Percentiles rank a stretch among this genome's conserved stretches.
phyloP scores from a whole-genome alignment of 108 stramenopile genomes.

The Stephanodiscus minutulus region DNA sequence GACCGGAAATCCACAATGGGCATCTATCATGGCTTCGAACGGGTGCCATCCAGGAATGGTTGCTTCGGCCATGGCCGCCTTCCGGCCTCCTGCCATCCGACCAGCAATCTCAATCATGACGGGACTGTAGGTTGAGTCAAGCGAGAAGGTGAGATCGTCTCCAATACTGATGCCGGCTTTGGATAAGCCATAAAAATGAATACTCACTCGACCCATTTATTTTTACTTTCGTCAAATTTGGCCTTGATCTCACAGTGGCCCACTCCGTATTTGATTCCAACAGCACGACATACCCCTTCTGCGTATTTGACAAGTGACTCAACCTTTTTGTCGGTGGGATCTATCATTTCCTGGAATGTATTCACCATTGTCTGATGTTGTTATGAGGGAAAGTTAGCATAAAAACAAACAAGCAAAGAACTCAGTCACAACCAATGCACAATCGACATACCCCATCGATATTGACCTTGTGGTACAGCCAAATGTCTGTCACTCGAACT shows the following conservation, averaged over 20 bases:
- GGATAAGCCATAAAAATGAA: not conserved
- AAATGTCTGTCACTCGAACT: constrained; percentile 62
- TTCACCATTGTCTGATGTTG: constrained; percentile 48
- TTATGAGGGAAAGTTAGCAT: not conserved
- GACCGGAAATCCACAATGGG: constrained; percentile 61
- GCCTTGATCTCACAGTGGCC: constrained; percentile 58
- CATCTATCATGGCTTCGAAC: constrained; percentile 62
- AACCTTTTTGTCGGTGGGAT: constrained; percentile 44
- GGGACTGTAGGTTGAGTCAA: constrained; percentile 18
- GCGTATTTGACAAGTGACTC: constrained; percentile 51
- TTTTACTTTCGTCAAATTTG: constrained; percentile 24
- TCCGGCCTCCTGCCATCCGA: constrained; percentile 62
- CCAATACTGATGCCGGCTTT: not conserved
- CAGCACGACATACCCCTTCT: constrained; percentile 61
- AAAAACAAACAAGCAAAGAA: constrained; percentile 1
- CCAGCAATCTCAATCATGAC: constrained; percentile 63
- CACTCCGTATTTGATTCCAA: constrained; percentile 64
- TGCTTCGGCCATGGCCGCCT: constrained; percentile 60
- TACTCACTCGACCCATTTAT: constrained; percentile 43
- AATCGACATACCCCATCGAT: constrained; percentile 41
- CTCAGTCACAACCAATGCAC: not conserved
- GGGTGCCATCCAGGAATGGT: constrained; percentile 55
- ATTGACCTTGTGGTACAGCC: constrained; percentile 59
- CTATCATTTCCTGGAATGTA: constrained; percentile 56
- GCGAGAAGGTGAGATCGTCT: not conserved